phyloP scores from a whole-genome alignment of 31 red algal genomes.

The Asparagopsis taxiformis region DNA sequence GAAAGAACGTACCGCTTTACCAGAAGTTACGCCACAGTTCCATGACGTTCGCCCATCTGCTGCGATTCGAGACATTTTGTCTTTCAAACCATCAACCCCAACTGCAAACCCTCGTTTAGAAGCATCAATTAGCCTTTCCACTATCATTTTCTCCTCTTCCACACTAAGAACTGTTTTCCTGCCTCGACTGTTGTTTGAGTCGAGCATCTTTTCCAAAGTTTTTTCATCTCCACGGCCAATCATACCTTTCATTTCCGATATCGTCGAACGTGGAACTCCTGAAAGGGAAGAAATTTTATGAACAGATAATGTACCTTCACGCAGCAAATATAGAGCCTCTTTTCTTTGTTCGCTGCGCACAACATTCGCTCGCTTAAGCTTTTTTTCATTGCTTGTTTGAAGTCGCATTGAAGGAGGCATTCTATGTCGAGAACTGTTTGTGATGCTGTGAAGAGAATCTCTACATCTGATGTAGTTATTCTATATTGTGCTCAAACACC shows the following conservation, averaged over 20 bases:
- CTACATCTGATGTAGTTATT: background rate
- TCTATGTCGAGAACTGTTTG: background rate
- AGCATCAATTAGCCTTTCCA: background rate
- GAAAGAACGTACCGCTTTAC: conserved; percentile 16
- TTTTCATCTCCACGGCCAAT: background rate
- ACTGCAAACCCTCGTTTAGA: conserved; percentile 13
- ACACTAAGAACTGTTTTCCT: background rate
- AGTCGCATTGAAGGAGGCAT: conserved; percentile 8
- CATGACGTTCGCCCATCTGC: conserved; percentile 2
- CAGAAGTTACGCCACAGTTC: background rate
- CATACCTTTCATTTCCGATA: background rate
- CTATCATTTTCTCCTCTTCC: conserved; percentile 31
- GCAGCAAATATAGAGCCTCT: background rate
- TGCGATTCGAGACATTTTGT: conserved; percentile 5
- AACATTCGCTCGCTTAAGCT: background rate
- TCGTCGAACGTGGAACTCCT: conserved; percentile 6
- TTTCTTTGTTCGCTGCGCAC: background rate
- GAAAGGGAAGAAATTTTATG: background rate
- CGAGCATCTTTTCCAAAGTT: background rate
- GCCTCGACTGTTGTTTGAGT: background rate
- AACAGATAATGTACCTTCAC: background rate
- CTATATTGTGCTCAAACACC: no score
- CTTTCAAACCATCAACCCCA: conserved; percentile 1
- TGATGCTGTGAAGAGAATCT: background rate
- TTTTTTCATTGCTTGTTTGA: background rate